Evolutionary conservation across 768 basidiomycete species (phyloP).

Genomic region (Collybiopsis confluens): DNA sequence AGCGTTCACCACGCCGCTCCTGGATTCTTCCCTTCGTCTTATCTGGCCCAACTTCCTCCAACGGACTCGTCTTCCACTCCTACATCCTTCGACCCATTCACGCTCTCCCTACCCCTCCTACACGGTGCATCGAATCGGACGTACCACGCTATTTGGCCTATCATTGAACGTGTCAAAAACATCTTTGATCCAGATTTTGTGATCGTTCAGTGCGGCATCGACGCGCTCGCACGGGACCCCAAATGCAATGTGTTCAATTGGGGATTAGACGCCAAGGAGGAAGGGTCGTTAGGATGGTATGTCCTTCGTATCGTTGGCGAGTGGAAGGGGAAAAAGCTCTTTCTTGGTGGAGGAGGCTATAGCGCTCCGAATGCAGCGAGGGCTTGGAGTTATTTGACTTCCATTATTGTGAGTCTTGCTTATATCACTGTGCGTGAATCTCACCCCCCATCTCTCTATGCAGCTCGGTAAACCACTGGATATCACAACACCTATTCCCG

Average conservation of each 20-base stretch:
- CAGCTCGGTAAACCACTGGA: slow-evolving; percentile 55
- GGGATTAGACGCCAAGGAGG: slow-evolving; percentile 28
- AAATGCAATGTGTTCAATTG: slow-evolving; percentile 66
- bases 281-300: slow-evolving; percentile 72
- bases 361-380: slow-evolving; percentile 78
- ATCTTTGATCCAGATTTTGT: slow-evolving; percentile 74
- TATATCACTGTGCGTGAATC: neutral
- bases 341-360: slow-evolving; percentile 89
- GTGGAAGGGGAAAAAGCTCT: slow-evolving; percentile 59
- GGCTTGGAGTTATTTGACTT: slow-evolving; percentile 83
- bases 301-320: slow-evolving; percentile 42
- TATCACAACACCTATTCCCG: slow-evolving; percentile 66
- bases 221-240: slow-evolving; percentile 83
- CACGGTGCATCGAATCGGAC: slow-evolving; percentile 66
- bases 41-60: slow-evolving; percentile 43
- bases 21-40: slow-evolving; percentile 77
- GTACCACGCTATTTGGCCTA: slow-evolving; percentile 58
- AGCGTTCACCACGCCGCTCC: slow-evolving; percentile 82
- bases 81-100: slow-evolving; percentile 50
- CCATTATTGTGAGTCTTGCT: slow-evolving; percentile 53
- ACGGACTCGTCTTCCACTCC: slow-evolving; percentile 8
- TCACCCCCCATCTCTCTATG: neutral
- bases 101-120: slow-evolving; percentile 75
- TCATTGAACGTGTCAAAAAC: slow-evolving; percentile 55
- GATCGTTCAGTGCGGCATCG: slow-evolving; percentile 83